These are phyloP conservation scores for Candida xiaguanensis DNA, from an alignment of 805 yeast genomes.

Conservation along the genomic window DNA sequence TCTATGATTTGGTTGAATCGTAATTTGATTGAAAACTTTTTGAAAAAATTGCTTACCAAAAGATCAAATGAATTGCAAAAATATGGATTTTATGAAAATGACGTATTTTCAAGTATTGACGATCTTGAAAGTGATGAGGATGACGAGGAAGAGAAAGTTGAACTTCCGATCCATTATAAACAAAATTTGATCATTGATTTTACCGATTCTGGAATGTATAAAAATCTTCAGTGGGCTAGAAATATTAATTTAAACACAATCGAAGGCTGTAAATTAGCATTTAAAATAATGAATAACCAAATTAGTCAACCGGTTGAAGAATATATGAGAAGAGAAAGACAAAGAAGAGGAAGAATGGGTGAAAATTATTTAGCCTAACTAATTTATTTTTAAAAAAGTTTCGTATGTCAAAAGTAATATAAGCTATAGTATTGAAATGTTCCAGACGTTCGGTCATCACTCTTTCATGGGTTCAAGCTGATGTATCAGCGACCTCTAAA, in stretches of 20 bases:
- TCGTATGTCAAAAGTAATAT: too few species aligned
- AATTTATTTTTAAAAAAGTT: too few species aligned
- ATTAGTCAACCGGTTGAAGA: conserved; percentile 28
- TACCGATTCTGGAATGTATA: conserved; percentile 43
- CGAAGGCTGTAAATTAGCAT: conserved; percentile 24
- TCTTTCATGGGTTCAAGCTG: conserved; percentile 83
- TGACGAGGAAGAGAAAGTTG: conserved; percentile 1
- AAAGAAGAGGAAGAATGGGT: conserved; percentile 40
- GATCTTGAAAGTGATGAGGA: conserved; percentile 10
- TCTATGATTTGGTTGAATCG: conserved; percentile 49
- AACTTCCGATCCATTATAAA: conserved; percentile 7
- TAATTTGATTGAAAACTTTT: conserved; percentile 29
- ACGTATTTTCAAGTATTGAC: conserved; percentile 8
- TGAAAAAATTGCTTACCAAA: conserved; percentile 26
- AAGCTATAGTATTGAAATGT: conserved; percentile 50
- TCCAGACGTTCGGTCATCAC: conserved; percentile 92
- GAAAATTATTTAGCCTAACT: conserved; percentile 32
- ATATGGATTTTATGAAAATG: conserved; percentile 5
- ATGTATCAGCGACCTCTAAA: conserved; percentile 85
- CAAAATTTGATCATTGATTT: conserved; percentile 33
- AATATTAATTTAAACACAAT: conserved; percentile 21
- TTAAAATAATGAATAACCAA: conserved; percentile 28
- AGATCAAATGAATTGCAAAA: conserved; percentile 4
- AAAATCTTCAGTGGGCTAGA: conserved; percentile 39
- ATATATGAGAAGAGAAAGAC: conserved; percentile 26